These are phyloP conservation scores for Erythrophleum ivorense DNA, from an alignment of 331 rosid genomes.

Conservation along the genomic window DNA sequence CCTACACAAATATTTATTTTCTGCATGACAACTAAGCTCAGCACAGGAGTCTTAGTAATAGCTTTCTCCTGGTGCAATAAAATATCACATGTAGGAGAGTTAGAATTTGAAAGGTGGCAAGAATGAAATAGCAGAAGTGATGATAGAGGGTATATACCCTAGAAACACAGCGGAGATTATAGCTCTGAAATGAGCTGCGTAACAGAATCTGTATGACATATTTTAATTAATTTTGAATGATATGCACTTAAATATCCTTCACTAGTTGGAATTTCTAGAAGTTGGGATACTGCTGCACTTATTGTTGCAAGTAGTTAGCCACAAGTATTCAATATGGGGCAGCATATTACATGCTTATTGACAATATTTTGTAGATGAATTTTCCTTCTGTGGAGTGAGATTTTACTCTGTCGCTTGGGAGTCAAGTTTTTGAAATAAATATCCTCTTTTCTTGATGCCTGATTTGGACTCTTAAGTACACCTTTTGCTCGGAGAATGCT, in stretches of 20 bases:
- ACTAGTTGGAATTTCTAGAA: background rate
- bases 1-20: background rate
- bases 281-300: background rate
- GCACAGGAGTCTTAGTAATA: background rate
- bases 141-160: background rate
- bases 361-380: background rate
- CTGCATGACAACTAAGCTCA: background rate
- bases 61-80: background rate
- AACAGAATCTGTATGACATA: background rate
- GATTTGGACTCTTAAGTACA: slow-evolving; percentile 14
- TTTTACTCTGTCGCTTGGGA: background rate
- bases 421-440: background rate
- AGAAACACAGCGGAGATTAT: background rate
- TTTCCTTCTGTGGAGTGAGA: background rate
- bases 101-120: background rate
- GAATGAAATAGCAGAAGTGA: background rate
- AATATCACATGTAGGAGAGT: background rate
- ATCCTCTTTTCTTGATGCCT: background rate
- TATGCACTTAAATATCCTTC: background rate
- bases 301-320: background rate
- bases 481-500: background rate
- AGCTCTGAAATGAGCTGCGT: background rate
- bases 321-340: background rate
- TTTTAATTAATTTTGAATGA: background rate
- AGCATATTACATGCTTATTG: slow-evolving; percentile 2